Evolutionary conservation across 805 yeast species (phyloP).

Genomic region (Yarrowia divulgata): DNA sequence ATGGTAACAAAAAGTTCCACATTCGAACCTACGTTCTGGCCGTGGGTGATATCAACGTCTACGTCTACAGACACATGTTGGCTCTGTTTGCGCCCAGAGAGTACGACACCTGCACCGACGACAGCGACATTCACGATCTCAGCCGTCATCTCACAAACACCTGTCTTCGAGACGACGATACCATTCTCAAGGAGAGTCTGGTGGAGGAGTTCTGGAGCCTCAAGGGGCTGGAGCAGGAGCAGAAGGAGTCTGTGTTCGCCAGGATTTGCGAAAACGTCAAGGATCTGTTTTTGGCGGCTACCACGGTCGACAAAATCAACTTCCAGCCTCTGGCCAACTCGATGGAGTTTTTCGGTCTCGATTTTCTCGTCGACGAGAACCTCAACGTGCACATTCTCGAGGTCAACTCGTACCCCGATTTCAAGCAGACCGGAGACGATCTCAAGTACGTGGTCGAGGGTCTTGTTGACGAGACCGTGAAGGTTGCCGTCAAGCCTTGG

Average conservation of each 20-base stretch:
- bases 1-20: slow-evolving; percentile 81
- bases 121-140: slow-evolving; percentile 52
- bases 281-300: slow-evolving; percentile 83
- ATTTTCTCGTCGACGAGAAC: slow-evolving; percentile 73
- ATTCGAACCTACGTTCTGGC: slow-evolving; percentile 84
- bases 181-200: slow-evolving; percentile 48
- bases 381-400: slow-evolving; percentile 71
- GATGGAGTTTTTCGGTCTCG: slow-evolving; percentile 87
- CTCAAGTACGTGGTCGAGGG: slow-evolving; percentile 74
- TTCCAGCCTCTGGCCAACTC: slow-evolving; percentile 84
- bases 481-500: slow-evolving; percentile 60
- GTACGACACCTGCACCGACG: slow-evolving; percentile 53
- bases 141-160: slow-evolving; percentile 92
- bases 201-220: slow-evolving; percentile 74
- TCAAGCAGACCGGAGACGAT: slow-evolving; percentile 89
- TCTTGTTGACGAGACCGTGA: slow-evolving; percentile 66
- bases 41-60: slow-evolving; percentile 75
- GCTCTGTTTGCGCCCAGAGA: slow-evolving; percentile 74
- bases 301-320: slow-evolving; percentile 78
- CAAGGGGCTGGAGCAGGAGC: slow-evolving; percentile 52
- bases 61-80: slow-evolving; percentile 79
- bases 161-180: slow-evolving; percentile 71
- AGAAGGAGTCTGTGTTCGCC: slow-evolving; percentile 55
- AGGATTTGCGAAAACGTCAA: slow-evolving; percentile 68
- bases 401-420: slow-evolving; percentile 94